Percentiles rank a stretch among this genome's conserved stretches.
Conservation (phyloP, 108 stramenopile species). For the Cyclotella atomus region DNA sequence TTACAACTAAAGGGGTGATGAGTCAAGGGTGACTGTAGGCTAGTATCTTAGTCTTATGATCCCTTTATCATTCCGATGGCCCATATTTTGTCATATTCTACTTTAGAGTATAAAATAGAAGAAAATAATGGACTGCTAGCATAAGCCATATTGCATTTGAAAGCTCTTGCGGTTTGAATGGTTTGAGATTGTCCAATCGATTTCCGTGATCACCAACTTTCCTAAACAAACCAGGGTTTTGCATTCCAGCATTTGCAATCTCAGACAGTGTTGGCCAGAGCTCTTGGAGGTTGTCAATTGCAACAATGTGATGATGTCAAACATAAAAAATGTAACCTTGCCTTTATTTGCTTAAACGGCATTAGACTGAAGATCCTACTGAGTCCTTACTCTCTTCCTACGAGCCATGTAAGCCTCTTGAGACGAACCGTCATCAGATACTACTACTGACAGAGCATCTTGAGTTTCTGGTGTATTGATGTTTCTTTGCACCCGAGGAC, state of each 20-base stretch:
- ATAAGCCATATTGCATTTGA: too few relatives aligned
- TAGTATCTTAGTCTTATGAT: too few relatives aligned
- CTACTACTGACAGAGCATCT: slow-evolving; percentile 26
- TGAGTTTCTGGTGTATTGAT: not conserved
- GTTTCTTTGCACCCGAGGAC: not conserved
- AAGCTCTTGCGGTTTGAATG: too few relatives aligned
- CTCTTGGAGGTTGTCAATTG: not conserved
- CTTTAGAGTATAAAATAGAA: too few relatives aligned
- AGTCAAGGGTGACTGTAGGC: not conserved
- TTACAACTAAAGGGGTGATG: not conserved
- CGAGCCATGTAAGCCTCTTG: slow-evolving; percentile 10
- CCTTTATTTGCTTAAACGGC: not conserved
- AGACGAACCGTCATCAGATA: slow-evolving; percentile 32
- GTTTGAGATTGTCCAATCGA: too few relatives aligned
- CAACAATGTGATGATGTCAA: not conserved
- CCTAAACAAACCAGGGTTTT: too few relatives aligned
- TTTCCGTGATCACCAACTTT: too few relatives aligned
- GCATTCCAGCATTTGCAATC: not conserved
- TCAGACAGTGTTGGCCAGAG: not conserved
- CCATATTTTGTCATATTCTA: not conserved
- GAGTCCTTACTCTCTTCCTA: slow-evolving; percentile 22
- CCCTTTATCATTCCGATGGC: not conserved
- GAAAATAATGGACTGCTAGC: not conserved
- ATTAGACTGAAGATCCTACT: not conserved
- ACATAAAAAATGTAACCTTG: not conserved